phyloP scores from a whole-genome alignment of 2,329 filamentous ascomycete genomes.

The Reticulascus tulasneorum region DNA sequence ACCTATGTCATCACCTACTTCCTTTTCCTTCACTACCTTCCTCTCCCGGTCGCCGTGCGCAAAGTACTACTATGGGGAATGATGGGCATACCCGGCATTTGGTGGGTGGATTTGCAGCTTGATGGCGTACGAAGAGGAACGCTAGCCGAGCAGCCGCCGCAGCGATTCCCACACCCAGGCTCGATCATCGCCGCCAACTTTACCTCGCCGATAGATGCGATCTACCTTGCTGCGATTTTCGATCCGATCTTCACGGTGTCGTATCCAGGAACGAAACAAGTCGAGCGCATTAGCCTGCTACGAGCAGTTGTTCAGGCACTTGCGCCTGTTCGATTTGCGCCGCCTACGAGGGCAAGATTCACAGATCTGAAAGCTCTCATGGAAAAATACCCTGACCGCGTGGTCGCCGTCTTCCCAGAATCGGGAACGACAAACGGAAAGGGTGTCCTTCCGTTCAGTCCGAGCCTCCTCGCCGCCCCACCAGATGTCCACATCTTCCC shows the following conservation, averaged over 20 bases:
- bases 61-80: slow-evolving; percentile 87
- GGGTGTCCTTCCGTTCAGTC: slow-evolving; percentile 80
- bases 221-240: slow-evolving; percentile 95
- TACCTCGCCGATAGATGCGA: slow-evolving; percentile 85
- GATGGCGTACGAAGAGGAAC: slow-evolving; percentile 94
- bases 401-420: slow-evolving; percentile 88
- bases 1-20: slow-evolving; percentile 69
- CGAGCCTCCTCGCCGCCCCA: slow-evolving; percentile 66
- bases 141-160: slow-evolving; percentile 66
- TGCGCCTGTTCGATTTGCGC: slow-evolving; percentile 47
- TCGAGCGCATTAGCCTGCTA: slow-evolving; percentile 73
- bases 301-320: slow-evolving; percentile 73
- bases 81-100: slow-evolving; percentile 84
- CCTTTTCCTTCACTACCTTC: slow-evolving; percentile 75
- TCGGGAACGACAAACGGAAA: slow-evolving; percentile 92
- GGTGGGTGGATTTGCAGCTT: slow-evolving; percentile 98
- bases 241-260: slow-evolving; percentile 89
- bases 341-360: slow-evolving; percentile 43
- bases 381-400: slow-evolving; percentile 64
- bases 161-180: slow-evolving; percentile 72
- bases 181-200: slow-evolving; percentile 87
- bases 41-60: slow-evolving; percentile 57
- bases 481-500: slow-evolving; percentile 77
- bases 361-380: slow-evolving; percentile 62
- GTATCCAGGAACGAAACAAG: slow-evolving; percentile 69